Evolutionary conservation across 306 rosid species (phyloP).

Genomic region (Malus domestica): ASM211411v1 NC_041790.1:20895001-20895500

Average conservation of each 20-base stretch:
- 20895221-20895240: slow-evolving; percentile 38
- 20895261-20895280: slow-evolving; percentile 45
- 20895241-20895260: slow-evolving; percentile 42
- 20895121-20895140: slow-evolving; percentile 68
- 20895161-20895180: slow-evolving; percentile 73
- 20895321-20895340: slow-evolving; percentile 48
- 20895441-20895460: slow-evolving; percentile 36
- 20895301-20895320: slow-evolving; percentile 53
- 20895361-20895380: slow-evolving; percentile 42
- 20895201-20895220: slow-evolving; percentile 72
- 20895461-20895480: slow-evolving; percentile 50
- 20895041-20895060: slow-evolving; percentile 18
- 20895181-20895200: slow-evolving; percentile 58
- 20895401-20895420: slow-evolving; percentile 73
- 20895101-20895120: slow-evolving; percentile 35
- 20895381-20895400: slow-evolving; percentile 39
- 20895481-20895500: slow-evolving; percentile 72
- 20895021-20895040: slow-evolving; percentile 20
- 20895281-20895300: slow-evolving; percentile 42
- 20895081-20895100: slow-evolving; percentile 27
- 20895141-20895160: slow-evolving; percentile 62
- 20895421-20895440: slow-evolving; percentile 57
- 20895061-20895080: slow-evolving; percentile 21
- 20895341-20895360: slow-evolving; percentile 40
- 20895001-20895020: slow-evolving; percentile 5